Base-by-base conservation (phyloP, 495 filamentous ascomycete species). In the Trichoderma reesei region DNA sequence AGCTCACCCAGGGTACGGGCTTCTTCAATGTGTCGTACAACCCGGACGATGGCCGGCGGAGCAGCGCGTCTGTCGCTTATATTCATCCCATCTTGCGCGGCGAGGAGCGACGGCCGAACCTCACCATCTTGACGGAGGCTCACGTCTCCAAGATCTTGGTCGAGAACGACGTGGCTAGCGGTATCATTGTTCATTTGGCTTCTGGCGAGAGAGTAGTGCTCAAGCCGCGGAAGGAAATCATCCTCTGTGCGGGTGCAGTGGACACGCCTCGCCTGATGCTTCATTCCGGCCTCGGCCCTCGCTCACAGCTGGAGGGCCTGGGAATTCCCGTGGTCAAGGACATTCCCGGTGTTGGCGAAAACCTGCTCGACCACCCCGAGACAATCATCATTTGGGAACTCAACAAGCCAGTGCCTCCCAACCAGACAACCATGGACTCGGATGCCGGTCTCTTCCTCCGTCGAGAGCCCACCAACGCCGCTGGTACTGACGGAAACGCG, bases 1-100 rank as follows among this genome's bases (percentile, higher is more conserved):
- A 84, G 41, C 73, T 94, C 64, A 83, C 85, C 60, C 78, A 86
- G 70, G 85, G 88, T 63, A 88, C 90, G 3, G 90, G 90, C 20
- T 94, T 92, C 79, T 92, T 94, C 81, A 89, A 85, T 48, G 85
- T 94, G 41, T 82, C 87, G 38, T 94, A 92, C 75, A 91, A 91
- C 72, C 89, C 90, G 0, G 89, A 92, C 67, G 82, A 89, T 68
- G 89, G 90, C 66, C 82, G 82, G 64, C 82, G 90, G 54, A 90
- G 86, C 78, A 90, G 87, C 71, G 88, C 90, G 61, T 88, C 84
- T 68, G 90, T 94, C 3, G 90, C 90, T 16, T 94, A 94, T 71
- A 90, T 94, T 71, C 90, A 94, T 69, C 90, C 90, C 26, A 91
- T 94, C 64, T 78, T 94, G 39, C 80, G 83, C 11, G 89, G 88